A percentile compares a stretch with the other conserved stretches of the same genome.
Conservation (phyloP, 176 grass and related monocot genomes). For the Bonia amplexicaulis region DNA sequence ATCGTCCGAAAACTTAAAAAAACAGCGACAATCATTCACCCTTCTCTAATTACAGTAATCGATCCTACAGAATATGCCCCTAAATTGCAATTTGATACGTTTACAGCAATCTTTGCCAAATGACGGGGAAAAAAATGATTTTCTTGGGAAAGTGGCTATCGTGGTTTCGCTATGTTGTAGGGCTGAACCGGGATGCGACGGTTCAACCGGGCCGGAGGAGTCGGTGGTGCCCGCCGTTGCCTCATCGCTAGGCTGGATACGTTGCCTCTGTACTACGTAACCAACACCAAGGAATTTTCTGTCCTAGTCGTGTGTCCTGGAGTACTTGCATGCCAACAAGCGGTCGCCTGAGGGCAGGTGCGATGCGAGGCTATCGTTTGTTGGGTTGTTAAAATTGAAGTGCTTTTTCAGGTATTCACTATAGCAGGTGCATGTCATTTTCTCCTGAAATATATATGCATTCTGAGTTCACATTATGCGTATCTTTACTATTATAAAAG, state of each 20-base stretch:
- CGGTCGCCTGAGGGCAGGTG: not conserved
- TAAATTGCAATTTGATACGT: not conserved
- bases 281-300: not conserved
- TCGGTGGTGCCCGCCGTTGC: not conserved
- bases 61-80: not conserved
- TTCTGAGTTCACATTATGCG: not conserved
- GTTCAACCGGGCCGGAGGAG: not conserved
- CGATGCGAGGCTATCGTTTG: not conserved
- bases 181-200: not conserved
- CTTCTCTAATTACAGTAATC: too few relatives aligned
- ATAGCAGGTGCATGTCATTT: not conserved
- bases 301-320: conserved; percentile 5
- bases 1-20: too few relatives aligned
- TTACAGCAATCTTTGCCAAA: not conserved
- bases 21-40: too few relatives aligned
- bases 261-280: conserved; percentile 15
- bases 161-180: not conserved
- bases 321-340: not conserved
- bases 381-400: not conserved
- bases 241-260: not conserved
- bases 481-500: too few relatives aligned
- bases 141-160: not conserved
- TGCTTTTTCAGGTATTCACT: conserved; percentile 21
- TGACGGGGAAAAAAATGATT: not conserved
- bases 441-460: not conserved